These are phyloP conservation scores for Aspergillus kassunensis DNA, from an alignment of 495 filamentous ascomycete genomes.

Conservation along the genomic window DNA sequence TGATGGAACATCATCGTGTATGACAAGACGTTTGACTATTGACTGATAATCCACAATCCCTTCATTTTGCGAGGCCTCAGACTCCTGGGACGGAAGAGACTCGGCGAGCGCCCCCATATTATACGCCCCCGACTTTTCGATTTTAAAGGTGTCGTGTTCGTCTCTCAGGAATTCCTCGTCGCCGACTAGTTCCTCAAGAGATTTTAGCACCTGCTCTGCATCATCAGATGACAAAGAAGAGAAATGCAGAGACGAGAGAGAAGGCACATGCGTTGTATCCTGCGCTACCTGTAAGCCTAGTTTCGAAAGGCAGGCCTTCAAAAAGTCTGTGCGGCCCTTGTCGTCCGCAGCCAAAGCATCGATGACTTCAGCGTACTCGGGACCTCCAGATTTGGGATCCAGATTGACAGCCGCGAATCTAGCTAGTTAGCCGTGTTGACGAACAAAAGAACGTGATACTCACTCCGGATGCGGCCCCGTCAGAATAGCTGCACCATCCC, in stretches of 20 bases:
- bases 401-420: constrained; percentile 86
- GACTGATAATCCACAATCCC: constrained; percentile 72
- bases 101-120: constrained; percentile 53
- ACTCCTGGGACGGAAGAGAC: constrained; percentile 37
- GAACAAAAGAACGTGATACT: constrained; percentile 24
- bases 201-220: constrained; percentile 61
- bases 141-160: constrained; percentile 79
- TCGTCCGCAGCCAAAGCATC: constrained; percentile 69
- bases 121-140: constrained; percentile 64
- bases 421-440: not conserved
- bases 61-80: constrained; percentile 23
- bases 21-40: constrained; percentile 67
- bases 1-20: constrained; percentile 66
- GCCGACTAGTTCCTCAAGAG: constrained; percentile 64
- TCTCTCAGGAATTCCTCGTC: constrained; percentile 73
- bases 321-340: constrained; percentile 62
- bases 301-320: constrained; percentile 78
- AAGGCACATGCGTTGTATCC: constrained; percentile 66
- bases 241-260: constrained; percentile 80
- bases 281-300: constrained; percentile 74
- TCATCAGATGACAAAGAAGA: constrained; percentile 63
- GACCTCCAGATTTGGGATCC: constrained; percentile 53
- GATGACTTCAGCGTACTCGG: constrained; percentile 64
- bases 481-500: constrained; percentile 74
- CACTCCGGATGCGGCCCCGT: constrained; percentile 95